Conservation (phyloP, 2,329 filamentous ascomycete genomes). For the Mycogone perniciosa region DNA sequence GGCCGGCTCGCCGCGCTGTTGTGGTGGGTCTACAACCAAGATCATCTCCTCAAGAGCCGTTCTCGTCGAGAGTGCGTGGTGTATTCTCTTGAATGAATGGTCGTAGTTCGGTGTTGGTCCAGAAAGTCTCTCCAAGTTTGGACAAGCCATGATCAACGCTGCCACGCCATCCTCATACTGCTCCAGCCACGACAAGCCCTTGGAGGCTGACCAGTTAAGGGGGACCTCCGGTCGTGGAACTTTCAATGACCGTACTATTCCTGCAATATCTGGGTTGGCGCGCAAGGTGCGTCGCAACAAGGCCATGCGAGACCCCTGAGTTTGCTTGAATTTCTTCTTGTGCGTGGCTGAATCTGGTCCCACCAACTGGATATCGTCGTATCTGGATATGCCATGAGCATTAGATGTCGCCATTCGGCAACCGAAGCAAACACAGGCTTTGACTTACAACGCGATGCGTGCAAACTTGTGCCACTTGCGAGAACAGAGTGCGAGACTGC, state of each 20-base stretch:
- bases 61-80: conserved; percentile 54
- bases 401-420: not conserved
- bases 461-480: conserved; percentile 48
- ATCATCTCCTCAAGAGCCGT: conserved; percentile 49
- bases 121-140: conserved; percentile 54
- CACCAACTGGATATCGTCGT: conserved; percentile 52
- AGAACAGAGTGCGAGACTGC: conserved; percentile 43
- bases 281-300: conserved; percentile 54
- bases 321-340: conserved; percentile 52
- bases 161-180: conserved; percentile 54
- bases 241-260: conserved; percentile 51
- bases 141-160: conserved; percentile 57
- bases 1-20: conserved; percentile 22
- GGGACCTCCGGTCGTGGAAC: conserved; percentile 41
- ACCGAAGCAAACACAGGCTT: not conserved
- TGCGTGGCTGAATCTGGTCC: conserved; percentile 49
- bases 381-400: conserved; percentile 28
- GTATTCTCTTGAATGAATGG: conserved; percentile 49
- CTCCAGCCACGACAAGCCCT: conserved; percentile 31
- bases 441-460: conserved; percentile 43
- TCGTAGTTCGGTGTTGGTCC: conserved; percentile 50
- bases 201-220: conserved; percentile 20
- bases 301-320: conserved; percentile 46
- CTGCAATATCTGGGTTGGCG: conserved; percentile 45
- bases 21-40: conserved; percentile 47